Evolutionary conservation across 2,329 filamentous ascomycete genomes (phyloP), one percentile per base, ranked within the genome.

Genomic region (Arachnopeziza araneosa): DNA sequence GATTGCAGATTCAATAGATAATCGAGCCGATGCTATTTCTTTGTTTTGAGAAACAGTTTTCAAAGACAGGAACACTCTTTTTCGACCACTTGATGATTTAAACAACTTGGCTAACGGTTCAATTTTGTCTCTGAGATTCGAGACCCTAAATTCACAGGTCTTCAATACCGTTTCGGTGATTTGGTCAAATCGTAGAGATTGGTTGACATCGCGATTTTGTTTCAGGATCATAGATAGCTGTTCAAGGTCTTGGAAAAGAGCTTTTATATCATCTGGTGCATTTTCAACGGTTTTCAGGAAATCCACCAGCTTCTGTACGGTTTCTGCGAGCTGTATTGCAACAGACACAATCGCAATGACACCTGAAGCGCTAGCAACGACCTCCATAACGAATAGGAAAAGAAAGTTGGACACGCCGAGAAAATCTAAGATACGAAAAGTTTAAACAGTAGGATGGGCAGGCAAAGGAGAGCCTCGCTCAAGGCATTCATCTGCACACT

Each of bases 281-380:
- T 64, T 60, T 56, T 51, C 51, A 9, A 64, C 50, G n/a, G 30
- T 36, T 44, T 58, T 56, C 19, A 53, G 52, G 23, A 64, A 58
- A 21, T 36, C 24, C 10, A 64, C 52, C 24, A 64, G 44, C 22
- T 56, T 61, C 48, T 52, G 24, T 22, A 57, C 21, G 24, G 7
- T 23, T 21, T 57, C 55, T 4, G 44, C 56, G 30, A 63, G 57
- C 55, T 63, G 59, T 52, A 55, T 50, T 10, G 50, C 56, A 56
- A 61, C 24, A 23, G 54, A 53, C 19, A 60, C 57, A 58, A 54
- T 55, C 56, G 60, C 60, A 54, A 60, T 48, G 2, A 60, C 50
- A 55, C 62, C 50, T 2, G 58, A 54, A 26, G 56, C 55, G 4
- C 23, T 32, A 23, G 50, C 52, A 2, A 63, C 23, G 7, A 14